Percentiles rank a stretch among this genome's conserved stretches.
Conservation (phyloP, 345 rosid species). For the Populus alba region DNA sequence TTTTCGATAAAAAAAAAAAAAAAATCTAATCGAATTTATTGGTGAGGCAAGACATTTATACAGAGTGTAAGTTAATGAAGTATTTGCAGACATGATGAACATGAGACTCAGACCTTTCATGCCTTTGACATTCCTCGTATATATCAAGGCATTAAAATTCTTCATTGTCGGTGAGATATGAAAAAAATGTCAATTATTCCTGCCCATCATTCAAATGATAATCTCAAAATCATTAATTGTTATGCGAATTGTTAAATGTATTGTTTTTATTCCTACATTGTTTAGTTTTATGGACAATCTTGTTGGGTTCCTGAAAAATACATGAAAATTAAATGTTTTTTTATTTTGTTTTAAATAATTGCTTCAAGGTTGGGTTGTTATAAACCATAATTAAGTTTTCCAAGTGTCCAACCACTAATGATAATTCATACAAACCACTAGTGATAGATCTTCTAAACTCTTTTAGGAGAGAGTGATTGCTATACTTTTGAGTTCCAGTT, state of each 20-base stretch:
- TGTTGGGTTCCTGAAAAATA: no score
- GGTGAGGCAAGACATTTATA: background rate
- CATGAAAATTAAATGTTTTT: no score
- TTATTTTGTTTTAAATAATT: no score
- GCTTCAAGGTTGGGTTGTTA: no score
- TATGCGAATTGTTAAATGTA: background rate
- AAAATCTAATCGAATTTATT: background rate
- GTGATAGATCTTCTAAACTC: no score
- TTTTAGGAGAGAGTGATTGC: no score
- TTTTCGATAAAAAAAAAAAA: background rate
- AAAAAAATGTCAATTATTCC: constrained; percentile 12
- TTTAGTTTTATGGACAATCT: constrained; percentile 26
- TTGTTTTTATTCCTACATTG: constrained; percentile 19
- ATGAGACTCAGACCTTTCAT: background rate
- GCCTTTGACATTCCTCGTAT: constrained; percentile 13
- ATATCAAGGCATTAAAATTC: background rate
- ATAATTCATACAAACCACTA: no score
- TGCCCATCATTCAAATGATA: background rate
- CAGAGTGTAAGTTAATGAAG: background rate
- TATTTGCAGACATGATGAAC: background rate
- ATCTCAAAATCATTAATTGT: background rate
- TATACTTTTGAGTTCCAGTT: no score
- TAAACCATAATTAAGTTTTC: no score
- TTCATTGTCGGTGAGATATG: background rate
- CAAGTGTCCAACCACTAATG: no score